Percentiles rank a stretch among this genome's conserved stretches.
Evolutionary conservation across 2,329 filamentous ascomycete species (phyloP).

Genomic region (Nemania bipapillata): DNA sequence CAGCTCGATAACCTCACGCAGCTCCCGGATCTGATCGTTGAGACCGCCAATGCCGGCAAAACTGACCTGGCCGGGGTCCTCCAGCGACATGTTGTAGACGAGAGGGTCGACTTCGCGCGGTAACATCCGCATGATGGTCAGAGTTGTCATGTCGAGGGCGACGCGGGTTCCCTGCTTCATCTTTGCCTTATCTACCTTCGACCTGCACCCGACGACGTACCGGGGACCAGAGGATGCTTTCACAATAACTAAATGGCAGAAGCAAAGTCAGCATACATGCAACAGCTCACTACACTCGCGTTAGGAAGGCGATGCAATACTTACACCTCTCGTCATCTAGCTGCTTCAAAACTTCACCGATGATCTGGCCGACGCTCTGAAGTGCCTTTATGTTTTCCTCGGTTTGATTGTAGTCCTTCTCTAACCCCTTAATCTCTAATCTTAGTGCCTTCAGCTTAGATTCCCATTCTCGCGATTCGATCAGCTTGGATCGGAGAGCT

Average conservation of each 20-base stretch:
- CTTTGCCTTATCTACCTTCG: slow-evolving; percentile 96
- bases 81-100: slow-evolving; percentile 99
- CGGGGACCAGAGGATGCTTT: slow-evolving; percentile 96
- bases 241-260: slow-evolving; percentile 81
- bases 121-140: slow-evolving; percentile 99
- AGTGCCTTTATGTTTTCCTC: slow-evolving; percentile 99
- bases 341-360: slow-evolving; percentile 98
- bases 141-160: slow-evolving; percentile 97
- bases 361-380: slow-evolving; percentile 98
- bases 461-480: slow-evolving; percentile 98
- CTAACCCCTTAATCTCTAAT: slow-evolving; percentile 93
- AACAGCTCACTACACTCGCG: neutral
- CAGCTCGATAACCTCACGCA: slow-evolving; percentile 96
- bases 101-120: slow-evolving; percentile 97
- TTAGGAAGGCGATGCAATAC: slow-evolving; percentile 54
- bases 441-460: slow-evolving; percentile 94
- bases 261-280: slow-evolving; percentile 24
- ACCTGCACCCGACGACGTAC: slow-evolving; percentile 98
- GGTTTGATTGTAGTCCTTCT: slow-evolving; percentile 94
- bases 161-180: slow-evolving; percentile 98
- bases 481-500: slow-evolving; percentile 81
- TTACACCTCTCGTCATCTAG: slow-evolving; percentile 97
- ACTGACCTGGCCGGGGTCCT: slow-evolving; percentile 96
- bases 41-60: slow-evolving; percentile 97
- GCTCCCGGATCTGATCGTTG: slow-evolving; percentile 97